phyloP scores from a whole-genome alignment of 306 rosid species.

The Oemleria cerasiformis region DNA sequence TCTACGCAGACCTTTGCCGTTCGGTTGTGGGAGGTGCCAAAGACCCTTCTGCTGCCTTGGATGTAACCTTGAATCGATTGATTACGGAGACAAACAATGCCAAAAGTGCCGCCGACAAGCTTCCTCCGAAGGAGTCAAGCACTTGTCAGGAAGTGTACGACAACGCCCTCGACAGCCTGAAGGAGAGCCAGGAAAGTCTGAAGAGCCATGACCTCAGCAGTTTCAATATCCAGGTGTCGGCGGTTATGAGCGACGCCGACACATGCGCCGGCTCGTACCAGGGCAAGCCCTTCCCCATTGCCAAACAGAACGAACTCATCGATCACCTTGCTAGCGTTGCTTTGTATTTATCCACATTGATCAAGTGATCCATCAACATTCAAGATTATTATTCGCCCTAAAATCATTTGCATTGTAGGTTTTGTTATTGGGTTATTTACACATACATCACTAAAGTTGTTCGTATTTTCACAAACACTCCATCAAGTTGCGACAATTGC shows the following conservation, averaged over 20 bases:
- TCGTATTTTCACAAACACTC: too few species aligned
- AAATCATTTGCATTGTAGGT: too few species aligned
- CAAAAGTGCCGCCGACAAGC: background rate
- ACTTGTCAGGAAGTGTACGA: background rate
- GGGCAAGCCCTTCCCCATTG: background rate
- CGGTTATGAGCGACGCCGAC: background rate
- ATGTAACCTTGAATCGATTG: background rate
- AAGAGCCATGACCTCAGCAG: background rate
- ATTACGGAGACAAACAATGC: background rate
- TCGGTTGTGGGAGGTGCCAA: background rate
- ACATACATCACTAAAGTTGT: too few species aligned
- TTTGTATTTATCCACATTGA: too few species aligned
- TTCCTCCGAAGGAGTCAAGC: background rate
- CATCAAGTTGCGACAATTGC: too few species aligned
- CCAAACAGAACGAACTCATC: background rate
- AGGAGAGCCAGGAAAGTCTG: background rate
- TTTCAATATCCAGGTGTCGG: conserved; percentile 10
- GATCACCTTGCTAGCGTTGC: background rate
- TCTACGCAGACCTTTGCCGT: background rate
- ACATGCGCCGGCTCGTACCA: background rate
- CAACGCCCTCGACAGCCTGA: conserved; percentile 7
- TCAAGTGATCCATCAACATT: too few species aligned
- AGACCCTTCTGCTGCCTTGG: background rate
- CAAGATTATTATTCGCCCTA: too few species aligned
- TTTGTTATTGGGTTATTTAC: too few species aligned